Base-by-base conservation (phyloP, 179 eudicot species). In the Beta corolliflora region DNA sequence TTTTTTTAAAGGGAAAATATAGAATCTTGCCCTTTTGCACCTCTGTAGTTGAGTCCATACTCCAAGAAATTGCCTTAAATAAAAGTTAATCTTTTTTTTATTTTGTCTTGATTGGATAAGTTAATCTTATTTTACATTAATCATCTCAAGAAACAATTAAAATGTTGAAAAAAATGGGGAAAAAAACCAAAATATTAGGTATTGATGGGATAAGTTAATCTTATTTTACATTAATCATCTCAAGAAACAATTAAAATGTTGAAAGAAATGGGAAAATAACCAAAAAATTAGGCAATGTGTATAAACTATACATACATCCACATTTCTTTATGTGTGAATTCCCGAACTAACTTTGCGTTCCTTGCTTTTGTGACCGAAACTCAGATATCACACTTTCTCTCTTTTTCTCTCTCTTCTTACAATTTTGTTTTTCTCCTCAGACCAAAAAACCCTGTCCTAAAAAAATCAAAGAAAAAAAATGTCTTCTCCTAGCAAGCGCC, bases 401-500 rank as follows among this genome's bases (percentile, higher is more conserved):
- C 44, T 69, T 65, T 68, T n/a, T 44, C 73, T 66, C 46, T 79
- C 29, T 16, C 66, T 65, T 41, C 9, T 7, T 12, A 4, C 0
- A 14, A 12, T 55, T 11, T 66, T 73, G 59, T 23, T 64, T 23
- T 75, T 52, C 58, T 36, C 72, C 25, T 31, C 59, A 58, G 56
- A 82, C 71, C 64, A 59, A 67, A 66, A 44, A 73, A 58, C 78
- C 75, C 55, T 36, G 46, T 45, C 5, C n/a, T 59, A 23, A 60
- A 45, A 6, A 0, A 50, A 29, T 0, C 25, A 65, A 29, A 4
- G 50, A 53, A 66, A 18, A 29, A 59, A 52, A 16, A 94, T 94
- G 98, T 89, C 97, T 83, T 92, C 97, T 46, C 97, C 97, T 71
- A 90, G 89, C 91, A 94, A 94, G 85, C 85, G 98, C 83, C 84